Base-by-base conservation (phyloP, 805 yeast species). In the Maudiozyma barnettii region DNA sequence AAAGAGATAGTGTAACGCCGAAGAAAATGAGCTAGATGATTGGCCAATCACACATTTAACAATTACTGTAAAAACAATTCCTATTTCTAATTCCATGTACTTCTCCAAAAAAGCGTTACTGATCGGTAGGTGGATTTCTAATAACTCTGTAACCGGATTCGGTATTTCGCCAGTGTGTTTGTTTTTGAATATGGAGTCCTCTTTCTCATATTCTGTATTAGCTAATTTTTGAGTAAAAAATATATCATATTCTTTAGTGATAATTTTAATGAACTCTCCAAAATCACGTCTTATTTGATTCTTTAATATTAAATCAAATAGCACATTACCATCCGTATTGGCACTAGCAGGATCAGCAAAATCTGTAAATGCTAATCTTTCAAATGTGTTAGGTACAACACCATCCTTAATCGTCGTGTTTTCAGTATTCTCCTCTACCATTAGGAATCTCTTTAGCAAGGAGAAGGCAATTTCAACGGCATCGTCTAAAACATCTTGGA, bases 71-170 rank as follows among this genome's bases (percentile, higher is more conserved):
- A 53, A 42, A 3, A 52, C 22, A 5, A 41, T 36, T 18, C 55
- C 51, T 16, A 50, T 48, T 20, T 50, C 54, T 16, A 43, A 38
- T 13, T 49, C 44, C 31, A 54, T 36, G 38, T 39, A 53, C 18
- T 49, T 46, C 35, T 48, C 49, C 52, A 56, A 50, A 31, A 53
- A 55, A 2, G 49, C 44, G 31, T 49, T 46, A 46, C 54, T 46
- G 18, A 52, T 54, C 1, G 58, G 57, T 5, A 55, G 20, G 39
- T 55, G 54, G 16, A 55, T 49, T 39, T 49, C 47, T 7, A 50
- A 33, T 19, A 55, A 41, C 38, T 53, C 49, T 7, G 48, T 50
- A 2, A 54, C 38, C 18, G 21, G 37, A 39, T 47, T 48, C 23
- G 53, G 21, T 16, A 14, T 20, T 7, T 36, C 21, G 10, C n/a